A percentile compares a stretch with the other conserved stretches of the same genome.
Conservation (phyloP, 108 stramenopile species). For the Epithemia pelagica region DNA sequence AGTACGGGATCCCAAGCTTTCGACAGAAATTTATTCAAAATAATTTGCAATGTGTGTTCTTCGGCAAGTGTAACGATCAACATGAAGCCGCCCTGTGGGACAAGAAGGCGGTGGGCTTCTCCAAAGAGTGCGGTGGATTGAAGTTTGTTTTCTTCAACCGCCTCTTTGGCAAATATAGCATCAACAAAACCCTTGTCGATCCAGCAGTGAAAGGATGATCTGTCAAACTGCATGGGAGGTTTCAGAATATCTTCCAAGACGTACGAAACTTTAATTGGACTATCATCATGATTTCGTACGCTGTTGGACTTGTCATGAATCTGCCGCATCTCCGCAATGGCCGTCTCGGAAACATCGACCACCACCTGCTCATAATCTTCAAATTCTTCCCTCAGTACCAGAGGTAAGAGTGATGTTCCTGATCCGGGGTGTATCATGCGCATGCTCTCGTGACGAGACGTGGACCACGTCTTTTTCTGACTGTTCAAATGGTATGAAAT, state of each 20-base stretch:
- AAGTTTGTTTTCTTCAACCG: background rate
- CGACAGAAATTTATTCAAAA: slow-evolving; percentile 5
- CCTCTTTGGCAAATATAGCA: slow-evolving; percentile 11
- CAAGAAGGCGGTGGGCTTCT: slow-evolving; percentile 12
- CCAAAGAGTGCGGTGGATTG: slow-evolving; percentile 10
- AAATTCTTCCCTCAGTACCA: slow-evolving; percentile 3
- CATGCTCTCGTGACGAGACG: background rate
- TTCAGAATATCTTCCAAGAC: slow-evolving; percentile 8
- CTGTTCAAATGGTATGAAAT: background rate
- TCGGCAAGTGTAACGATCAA: slow-evolving; percentile 17
- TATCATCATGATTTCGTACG: background rate
- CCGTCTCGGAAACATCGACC: slow-evolving; percentile 12
- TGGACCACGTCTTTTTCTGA: background rate
- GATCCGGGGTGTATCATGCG: slow-evolving; percentile 19
- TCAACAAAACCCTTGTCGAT: slow-evolving; percentile 20
- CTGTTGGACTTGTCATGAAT: slow-evolving; percentile 9
- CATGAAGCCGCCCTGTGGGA: slow-evolving; percentile 3
- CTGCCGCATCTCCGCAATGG: slow-evolving; percentile 16
- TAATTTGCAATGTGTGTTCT: slow-evolving; percentile 9
- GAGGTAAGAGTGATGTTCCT: slow-evolving; percentile 15
- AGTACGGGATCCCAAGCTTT: background rate
- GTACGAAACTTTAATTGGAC: slow-evolving; percentile 2
- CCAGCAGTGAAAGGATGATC: slow-evolving; percentile 14
- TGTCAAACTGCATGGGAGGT: slow-evolving; percentile 4
- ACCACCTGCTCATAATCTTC: slow-evolving; percentile 5